Conservation (phyloP, 176 grass and related monocot species). For the Aegilops umbellulata region DNA sequence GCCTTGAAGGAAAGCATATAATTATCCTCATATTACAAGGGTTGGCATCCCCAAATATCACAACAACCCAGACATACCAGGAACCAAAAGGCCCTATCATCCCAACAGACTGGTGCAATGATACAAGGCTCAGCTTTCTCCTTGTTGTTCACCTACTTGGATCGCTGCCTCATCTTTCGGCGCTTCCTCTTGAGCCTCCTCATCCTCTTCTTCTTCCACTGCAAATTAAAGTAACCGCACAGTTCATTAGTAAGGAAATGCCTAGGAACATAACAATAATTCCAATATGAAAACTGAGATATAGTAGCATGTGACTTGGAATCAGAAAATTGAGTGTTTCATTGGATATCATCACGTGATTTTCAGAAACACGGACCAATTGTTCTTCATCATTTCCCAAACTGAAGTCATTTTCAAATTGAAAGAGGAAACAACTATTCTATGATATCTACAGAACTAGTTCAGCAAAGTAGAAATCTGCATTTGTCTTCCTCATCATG, state of each 20-base stretch:
- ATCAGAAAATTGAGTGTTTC: constrained; percentile 38
- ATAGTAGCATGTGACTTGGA: background rate
- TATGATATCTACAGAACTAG: too few species aligned
- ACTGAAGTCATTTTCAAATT: background rate
- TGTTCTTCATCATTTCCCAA: constrained; percentile 24
- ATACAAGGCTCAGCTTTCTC: background rate
- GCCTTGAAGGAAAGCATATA: background rate
- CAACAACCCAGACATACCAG: background rate
- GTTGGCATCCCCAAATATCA: background rate
- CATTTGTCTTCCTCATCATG: constrained; percentile 32
- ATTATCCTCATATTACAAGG: background rate
- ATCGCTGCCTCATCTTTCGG: constrained; percentile 87
- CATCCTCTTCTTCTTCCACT: constrained; percentile 99
- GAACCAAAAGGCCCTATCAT: background rate
- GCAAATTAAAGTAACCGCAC: background rate
- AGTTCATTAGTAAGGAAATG: background rate
- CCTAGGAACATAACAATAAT: fast-evolving
- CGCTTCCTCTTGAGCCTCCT: constrained; percentile 91
- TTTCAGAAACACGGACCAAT: constrained; percentile 59
- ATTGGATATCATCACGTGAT: constrained; percentile 13
- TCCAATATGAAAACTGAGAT: background rate
- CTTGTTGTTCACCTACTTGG: constrained; percentile 33
- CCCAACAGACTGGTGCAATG: background rate
- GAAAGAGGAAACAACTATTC: background rate
- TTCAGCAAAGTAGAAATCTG: too few species aligned